Base-by-base conservation (phyloP, 345 rosid genomes). In the Heritiera littoralis region DNA sequence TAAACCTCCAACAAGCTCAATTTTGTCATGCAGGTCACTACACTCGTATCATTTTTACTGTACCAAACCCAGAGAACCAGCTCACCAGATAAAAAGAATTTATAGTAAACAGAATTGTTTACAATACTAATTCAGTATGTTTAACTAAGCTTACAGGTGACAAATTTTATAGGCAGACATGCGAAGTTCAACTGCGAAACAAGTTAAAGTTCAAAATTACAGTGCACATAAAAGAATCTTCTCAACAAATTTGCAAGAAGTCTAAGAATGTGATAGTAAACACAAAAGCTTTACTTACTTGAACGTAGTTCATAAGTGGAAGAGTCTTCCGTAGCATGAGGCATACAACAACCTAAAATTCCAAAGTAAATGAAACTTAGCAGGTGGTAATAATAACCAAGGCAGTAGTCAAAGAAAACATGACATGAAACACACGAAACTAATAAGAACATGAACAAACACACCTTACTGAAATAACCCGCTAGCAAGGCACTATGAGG, bases 381-480 rank as follows among this genome's bases (percentile, higher is more conserved):
- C 73, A 68, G 65, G 45, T 23, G 9, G 13, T n/a, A 74, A 59
- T 45, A 43, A 20, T 32, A 58, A 23, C 55, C 51, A n/a, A 59
- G 40, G 54, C 58, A 32, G 13, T 76, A 45, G 61, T 56, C 30
- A 20, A 75, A 12, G 17, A 23, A 28, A 71, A n/a, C 59, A 74
- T n/a, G 65, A 8, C 15, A 35, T 7, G 55, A 58, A 70, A 76
- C 55, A 72, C 51, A 66, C 40, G 63, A 45, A 65, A 71, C 35
- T 18, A 51, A 28, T 6, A 20, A 77, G 7, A 72, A 79, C 23
- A 38, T 14, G 56, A 52, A 69, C 40, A 69, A 76, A 75, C 66
- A 79, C 68, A 97, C 98, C 94, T 97, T 97, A 89, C 99, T 92
- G 85, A 97, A 97, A 87, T 97, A 97, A 70, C 98, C 98, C 56